Evolutionary conservation across 306 rosid genomes (phyloP).

Genomic region (Lathyrus oleraceus): DNA sequence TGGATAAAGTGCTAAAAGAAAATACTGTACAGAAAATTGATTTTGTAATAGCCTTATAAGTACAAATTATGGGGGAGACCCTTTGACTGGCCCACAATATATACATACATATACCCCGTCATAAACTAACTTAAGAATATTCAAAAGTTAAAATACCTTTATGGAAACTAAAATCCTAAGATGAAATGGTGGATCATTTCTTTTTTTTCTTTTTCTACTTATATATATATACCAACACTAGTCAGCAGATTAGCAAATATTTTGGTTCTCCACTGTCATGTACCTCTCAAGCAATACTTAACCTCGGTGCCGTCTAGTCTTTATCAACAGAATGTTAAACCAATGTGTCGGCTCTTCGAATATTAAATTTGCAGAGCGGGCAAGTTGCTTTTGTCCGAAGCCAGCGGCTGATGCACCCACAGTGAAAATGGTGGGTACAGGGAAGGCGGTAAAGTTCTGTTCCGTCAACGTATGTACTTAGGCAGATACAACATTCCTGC

Average conservation of each 20-base stretch:
- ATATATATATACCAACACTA: constrained; percentile 36
- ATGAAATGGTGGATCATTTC: constrained; percentile 4
- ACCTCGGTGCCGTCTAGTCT: constrained; percentile 19
- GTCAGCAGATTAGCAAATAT: constrained; percentile 48
- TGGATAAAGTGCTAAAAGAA: not conserved
- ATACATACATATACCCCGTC: constrained; percentile 38
- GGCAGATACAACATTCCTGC: constrained; percentile 89
- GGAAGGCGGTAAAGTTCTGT: constrained; percentile 73
- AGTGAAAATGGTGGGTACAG: constrained; percentile 83
- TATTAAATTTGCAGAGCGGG: constrained; percentile 80
- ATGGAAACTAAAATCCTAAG: constrained; percentile 35
- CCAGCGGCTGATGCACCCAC: constrained; percentile 85
- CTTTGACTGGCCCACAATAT: constrained; percentile 32
- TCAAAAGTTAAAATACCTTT: constrained; percentile 27
- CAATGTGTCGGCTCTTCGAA: constrained; percentile 62
- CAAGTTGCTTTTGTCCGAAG: constrained; percentile 79
- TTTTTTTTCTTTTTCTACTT: constrained; percentile 25
- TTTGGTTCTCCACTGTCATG: constrained; percentile 21
- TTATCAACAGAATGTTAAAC: constrained; percentile 45
- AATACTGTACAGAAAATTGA: constrained; percentile 38
- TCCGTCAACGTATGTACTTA: constrained; percentile 66
- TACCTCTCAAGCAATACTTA: constrained; percentile 13
- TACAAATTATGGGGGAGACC: constrained; percentile 35
- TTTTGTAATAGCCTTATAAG: constrained; percentile 3
- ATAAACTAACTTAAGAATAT: constrained; percentile 34